phyloP scores from a whole-genome alignment of 352 stramenopile genomes.

The Pilasporangium apinafurcum region DNA sequence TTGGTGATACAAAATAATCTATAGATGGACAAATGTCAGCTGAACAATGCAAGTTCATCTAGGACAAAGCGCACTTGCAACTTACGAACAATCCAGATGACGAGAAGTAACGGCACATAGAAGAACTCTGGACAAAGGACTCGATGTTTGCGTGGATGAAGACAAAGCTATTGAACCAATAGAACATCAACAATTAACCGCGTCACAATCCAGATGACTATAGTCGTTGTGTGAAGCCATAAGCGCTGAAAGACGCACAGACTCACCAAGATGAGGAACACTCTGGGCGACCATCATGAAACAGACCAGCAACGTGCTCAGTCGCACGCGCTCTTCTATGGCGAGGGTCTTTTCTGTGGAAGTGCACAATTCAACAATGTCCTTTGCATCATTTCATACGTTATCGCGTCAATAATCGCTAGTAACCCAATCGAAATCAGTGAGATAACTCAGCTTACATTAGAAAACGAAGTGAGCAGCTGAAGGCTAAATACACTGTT shows the following conservation, averaged over 20 bases:
- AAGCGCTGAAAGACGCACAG: not conserved
- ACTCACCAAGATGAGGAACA: constrained; percentile 39
- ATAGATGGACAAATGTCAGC: not conserved
- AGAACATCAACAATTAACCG: not conserved
- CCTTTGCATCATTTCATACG: constrained; percentile 13
- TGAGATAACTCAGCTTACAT: too few species aligned
- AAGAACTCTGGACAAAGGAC: constrained; percentile 23
- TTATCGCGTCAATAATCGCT: not conserved
- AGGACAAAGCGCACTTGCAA: constrained; percentile 1
- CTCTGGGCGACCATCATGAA: constrained; percentile 54
- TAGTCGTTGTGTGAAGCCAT: too few species aligned
- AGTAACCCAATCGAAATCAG: not conserved
- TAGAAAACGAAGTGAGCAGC: constrained; percentile 48
- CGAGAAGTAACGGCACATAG: constrained; percentile 14
- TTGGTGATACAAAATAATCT: constrained; percentile 28
- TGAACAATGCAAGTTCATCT: not conserved
- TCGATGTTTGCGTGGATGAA: constrained; percentile 6
- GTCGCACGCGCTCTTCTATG: constrained; percentile 16
- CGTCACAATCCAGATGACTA: too few species aligned
- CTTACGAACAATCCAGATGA: constrained; percentile 36
- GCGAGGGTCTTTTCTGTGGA: constrained; percentile 13
- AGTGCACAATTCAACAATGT: constrained; percentile 37
- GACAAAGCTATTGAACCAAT: constrained; percentile 3
- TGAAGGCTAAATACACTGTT: constrained; percentile 72
- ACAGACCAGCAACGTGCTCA: constrained; percentile 34